These are phyloP conservation scores for Backusella circina DNA, from an alignment of 192 early-diverging fungal genomes.

Conservation along the genomic window DNA sequence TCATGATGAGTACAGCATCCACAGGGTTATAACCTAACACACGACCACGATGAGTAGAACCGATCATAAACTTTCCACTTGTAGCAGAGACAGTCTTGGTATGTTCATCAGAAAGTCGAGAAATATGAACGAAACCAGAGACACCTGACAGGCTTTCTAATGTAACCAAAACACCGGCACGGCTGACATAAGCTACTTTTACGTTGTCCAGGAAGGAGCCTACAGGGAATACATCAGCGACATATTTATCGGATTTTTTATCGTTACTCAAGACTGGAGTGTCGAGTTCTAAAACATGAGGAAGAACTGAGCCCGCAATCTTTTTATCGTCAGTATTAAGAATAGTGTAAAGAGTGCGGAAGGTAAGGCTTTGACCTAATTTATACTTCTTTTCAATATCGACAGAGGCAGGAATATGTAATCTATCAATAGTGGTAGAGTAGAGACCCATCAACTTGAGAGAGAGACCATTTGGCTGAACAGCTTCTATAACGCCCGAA, in stretches of 20 bases:
- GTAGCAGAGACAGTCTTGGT: conserved; percentile 46
- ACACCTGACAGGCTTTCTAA: conserved; percentile 42
- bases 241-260: conserved; percentile 23
- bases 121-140: conserved; percentile 63
- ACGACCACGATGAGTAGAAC: conserved; percentile 69
- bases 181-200: conserved; percentile 54
- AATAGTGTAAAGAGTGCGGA: conserved; percentile 76
- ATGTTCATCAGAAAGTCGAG: conserved; percentile 67
- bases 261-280: conserved; percentile 1
- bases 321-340: conserved; percentile 58
- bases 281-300: conserved; percentile 53
- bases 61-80: conserved; percentile 59
- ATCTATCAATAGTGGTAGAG: conserved; percentile 65
- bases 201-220: conserved; percentile 69
- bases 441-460: conserved; percentile 83
- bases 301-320: conserved; percentile 54
- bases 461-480: conserved; percentile 62
- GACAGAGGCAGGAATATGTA: conserved; percentile 45
- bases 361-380: conserved; percentile 56
- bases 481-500: conserved; percentile 57
- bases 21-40: conserved; percentile 78
- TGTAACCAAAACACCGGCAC: conserved; percentile 60
- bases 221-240: conserved; percentile 50
- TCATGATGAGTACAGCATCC: conserved; percentile 69
- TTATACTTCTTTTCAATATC: conserved; percentile 57